These are phyloP conservation scores for Fusarium chlamydosporum DNA, from an alignment of 2,329 filamentous ascomycete species.

Conservation along the genomic window DNA sequence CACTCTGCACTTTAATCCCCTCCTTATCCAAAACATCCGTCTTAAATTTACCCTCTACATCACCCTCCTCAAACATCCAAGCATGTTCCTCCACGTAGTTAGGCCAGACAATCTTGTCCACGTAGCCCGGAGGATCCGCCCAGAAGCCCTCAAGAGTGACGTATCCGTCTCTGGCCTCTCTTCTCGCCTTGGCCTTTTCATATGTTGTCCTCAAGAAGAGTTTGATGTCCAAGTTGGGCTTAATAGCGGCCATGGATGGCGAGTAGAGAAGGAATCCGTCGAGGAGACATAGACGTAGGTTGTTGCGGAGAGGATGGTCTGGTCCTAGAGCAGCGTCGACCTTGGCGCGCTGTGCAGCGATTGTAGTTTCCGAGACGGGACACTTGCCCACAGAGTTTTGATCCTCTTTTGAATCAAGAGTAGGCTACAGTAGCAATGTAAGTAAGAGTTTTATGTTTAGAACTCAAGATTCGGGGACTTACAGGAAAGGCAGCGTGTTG, in stretches of 20 bases:
- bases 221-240: constrained; percentile 77
- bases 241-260: constrained; percentile 66
- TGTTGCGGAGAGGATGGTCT: constrained; percentile 56
- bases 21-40: constrained; percentile 60
- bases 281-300: constrained; percentile 75
- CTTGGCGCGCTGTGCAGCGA: constrained; percentile 62
- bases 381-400: constrained; percentile 71
- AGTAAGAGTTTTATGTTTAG: background rate
- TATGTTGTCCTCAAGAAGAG: constrained; percentile 83
- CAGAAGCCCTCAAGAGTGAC: constrained; percentile 92
- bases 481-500: constrained; percentile 75
- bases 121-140: constrained; percentile 93
- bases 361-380: constrained; percentile 64
- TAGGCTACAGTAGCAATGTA: constrained; percentile 43
- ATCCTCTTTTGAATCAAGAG: constrained; percentile 65
- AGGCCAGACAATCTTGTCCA: constrained; percentile 95
- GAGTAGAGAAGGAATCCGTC: constrained; percentile 92
- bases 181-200: constrained; percentile 71
- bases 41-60: constrained; percentile 73
- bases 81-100: constrained; percentile 87
- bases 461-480: constrained; percentile 50
- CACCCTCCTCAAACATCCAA: constrained; percentile 80
- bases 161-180: constrained; percentile 80
- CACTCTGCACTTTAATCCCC: constrained; percentile 65
- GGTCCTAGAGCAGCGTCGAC: constrained; percentile 64